Evolutionary conservation across 2,329 filamentous ascomycete genomes (phyloP), one percentile per base, ranked within the genome.

Genomic region (Colletotrichum sp.): DNA sequence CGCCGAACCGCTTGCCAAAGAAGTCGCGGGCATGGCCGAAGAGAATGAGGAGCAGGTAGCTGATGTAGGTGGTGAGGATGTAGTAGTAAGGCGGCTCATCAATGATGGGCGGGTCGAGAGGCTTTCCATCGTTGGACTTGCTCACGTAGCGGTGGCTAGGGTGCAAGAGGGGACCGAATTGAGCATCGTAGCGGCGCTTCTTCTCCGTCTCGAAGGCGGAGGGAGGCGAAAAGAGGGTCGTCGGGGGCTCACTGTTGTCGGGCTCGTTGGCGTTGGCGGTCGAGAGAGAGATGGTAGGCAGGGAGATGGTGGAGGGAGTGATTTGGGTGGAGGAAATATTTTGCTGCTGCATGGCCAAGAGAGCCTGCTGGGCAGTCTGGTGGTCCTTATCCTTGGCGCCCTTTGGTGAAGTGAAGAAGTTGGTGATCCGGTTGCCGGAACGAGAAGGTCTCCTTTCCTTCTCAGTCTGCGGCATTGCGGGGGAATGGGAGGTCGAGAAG

Each of bases 61-160:
- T 98, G 86, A 99, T 95, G 89, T 99, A 99, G 81, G 97, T 99
- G 43, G 97, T 98, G 80, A 99, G 91, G 81, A 99, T 92, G 87
- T 95, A 98, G 89, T 96, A 98, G 87, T 98, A 98, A 22, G 96
- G 95, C 56, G 97, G 96, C 84, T 98, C 96, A 82, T 99, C 97
- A 83, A 98, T 95, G 75, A 98, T 88, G 7, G 96, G 96, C 48
- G 95, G 91, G 61, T 93, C 92, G 74, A 98, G 94, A 52, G 93
- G 91, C 80, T 93, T 91, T 79, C 96, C 96, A 25, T 75, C 73
- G 77, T 94, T 92, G 83, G 97, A 96, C 84, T 94, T 92, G 89
- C 96, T 98, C 78, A 94, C 93, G 87, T 98, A 98, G 82, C 95
- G 91, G 85, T 99, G 96, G 81, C 90, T 94, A 66, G 93, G 91